Percentiles rank a stretch among this genome's conserved stretches.
phyloP scores from a whole-genome alignment of 225 moss, liverwort and hornwort genomes.

The Thuidium tamariscinum region DNA sequence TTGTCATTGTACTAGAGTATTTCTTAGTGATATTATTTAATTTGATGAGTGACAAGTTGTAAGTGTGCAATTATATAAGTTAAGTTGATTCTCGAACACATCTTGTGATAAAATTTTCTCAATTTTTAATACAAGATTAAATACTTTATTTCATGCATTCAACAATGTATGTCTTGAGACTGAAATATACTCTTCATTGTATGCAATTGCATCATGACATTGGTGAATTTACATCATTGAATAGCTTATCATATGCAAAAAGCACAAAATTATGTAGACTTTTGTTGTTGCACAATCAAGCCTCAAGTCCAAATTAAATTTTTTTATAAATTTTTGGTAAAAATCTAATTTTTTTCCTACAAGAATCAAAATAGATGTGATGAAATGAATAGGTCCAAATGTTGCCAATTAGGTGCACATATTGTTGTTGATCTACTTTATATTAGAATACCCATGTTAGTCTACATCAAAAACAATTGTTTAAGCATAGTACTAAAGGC shows the following conservation, averaged over 20 bases:
- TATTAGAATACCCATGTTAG: too few species aligned
- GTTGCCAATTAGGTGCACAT: fast-evolving
- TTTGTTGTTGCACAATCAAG: background rate
- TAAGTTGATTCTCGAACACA: background rate
- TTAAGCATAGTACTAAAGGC: too few species aligned
- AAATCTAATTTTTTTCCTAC: fast-evolving
- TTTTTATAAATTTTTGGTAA: background rate
- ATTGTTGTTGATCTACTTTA: too few species aligned
- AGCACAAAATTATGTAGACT: background rate
- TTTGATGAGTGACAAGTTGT: too few species aligned
- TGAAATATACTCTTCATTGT: background rate
- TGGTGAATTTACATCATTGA: background rate
- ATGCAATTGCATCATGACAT: background rate
- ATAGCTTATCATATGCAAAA: background rate
- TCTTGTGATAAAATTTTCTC: background rate
- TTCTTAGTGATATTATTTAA: background rate
- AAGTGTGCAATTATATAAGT: too few species aligned
- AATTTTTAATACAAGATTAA: background rate
- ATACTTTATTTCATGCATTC: background rate
- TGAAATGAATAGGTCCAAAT: background rate
- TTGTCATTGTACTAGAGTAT: too few species aligned
- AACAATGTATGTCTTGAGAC: background rate
- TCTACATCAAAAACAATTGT: too few species aligned
- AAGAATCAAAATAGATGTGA: fast-evolving
- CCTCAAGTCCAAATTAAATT: background rate